phyloP scores from a whole-genome alignment of 352 stramenopile species.

The Globisporangium megalacanthum region DNA sequence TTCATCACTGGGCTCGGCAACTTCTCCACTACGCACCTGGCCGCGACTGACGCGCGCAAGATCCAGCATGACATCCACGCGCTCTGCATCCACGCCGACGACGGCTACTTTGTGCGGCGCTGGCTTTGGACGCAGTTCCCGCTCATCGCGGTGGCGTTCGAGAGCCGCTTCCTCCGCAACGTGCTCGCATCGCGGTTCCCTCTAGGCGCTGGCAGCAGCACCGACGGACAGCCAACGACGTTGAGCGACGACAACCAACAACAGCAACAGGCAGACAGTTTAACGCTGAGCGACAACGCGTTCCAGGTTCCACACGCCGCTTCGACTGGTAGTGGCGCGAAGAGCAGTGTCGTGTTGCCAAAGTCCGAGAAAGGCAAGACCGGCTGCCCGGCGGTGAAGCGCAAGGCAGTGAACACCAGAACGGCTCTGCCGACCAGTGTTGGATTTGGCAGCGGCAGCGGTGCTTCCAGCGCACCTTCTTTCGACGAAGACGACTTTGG shows the following conservation, averaged over 20 bases:
- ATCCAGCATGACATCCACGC: slow-evolving; percentile 62
- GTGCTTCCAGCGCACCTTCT: background rate
- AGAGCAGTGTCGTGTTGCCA: background rate
- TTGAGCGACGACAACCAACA: slow-evolving; percentile 4
- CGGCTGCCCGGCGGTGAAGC: slow-evolving; percentile 7
- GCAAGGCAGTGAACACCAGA: slow-evolving; percentile 6
- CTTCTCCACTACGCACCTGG: slow-evolving; percentile 45
- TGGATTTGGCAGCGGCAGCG: slow-evolving; percentile 7
- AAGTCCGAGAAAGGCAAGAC: slow-evolving; percentile 10
- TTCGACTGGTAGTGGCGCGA: background rate
- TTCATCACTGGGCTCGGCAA: slow-evolving; percentile 63
- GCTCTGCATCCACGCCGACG: slow-evolving; percentile 51
- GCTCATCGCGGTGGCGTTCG: slow-evolving; percentile 73
- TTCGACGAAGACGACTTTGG: slow-evolving; percentile 37
- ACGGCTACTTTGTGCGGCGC: slow-evolving; percentile 71
- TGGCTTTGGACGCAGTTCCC: slow-evolving; percentile 87
- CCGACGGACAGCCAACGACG: background rate
- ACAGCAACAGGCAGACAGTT: background rate
- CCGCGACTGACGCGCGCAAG: slow-evolving; percentile 41
- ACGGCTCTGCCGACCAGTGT: slow-evolving; percentile 2
- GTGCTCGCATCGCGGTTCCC: slow-evolving; percentile 14
- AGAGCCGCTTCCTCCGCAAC: slow-evolving; percentile 52
- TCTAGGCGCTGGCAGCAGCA: background rate
- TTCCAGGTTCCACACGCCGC: background rate
- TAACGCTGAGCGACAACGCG: background rate